phyloP scores from a whole-genome alignment of 2,329 filamentous ascomycete species.

The Cytospora piceicola region DNA sequence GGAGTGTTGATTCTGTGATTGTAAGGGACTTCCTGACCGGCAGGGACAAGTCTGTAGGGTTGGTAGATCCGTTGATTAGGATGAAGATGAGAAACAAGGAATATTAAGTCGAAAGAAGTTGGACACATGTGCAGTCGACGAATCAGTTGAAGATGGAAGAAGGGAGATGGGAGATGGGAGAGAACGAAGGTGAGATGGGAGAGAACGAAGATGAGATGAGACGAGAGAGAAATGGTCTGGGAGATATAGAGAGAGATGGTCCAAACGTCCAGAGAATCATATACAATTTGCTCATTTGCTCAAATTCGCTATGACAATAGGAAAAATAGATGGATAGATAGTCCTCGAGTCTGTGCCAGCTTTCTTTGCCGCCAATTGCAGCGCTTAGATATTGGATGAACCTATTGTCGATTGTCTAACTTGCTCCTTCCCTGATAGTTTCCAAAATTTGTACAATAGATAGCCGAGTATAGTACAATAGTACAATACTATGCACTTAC shows the following conservation, averaged over 20 bases:
- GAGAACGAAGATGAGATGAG: not conserved
- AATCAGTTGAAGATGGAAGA: not conserved
- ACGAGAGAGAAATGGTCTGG: not conserved
- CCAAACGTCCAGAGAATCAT: not conserved
- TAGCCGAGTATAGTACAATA: not conserved
- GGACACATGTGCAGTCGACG: not conserved
- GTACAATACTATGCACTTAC: no score
- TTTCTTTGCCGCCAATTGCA: not conserved
- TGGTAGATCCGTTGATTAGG: not conserved
- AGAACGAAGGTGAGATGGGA: not conserved
- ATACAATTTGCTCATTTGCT: not conserved
- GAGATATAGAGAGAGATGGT: not conserved
- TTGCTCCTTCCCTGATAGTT: not conserved
- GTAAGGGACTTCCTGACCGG: slow-evolving; percentile 15
- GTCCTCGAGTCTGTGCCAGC: not conserved
- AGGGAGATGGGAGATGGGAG: not conserved
- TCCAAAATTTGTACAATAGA: not conserved
- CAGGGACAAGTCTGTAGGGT: slow-evolving; percentile 1
- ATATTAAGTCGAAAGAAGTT: not conserved
- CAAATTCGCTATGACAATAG: not conserved
- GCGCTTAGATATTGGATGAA: no score
- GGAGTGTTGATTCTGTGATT: not conserved
- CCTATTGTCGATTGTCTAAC: not conserved
- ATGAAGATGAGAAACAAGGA: slow-evolving; percentile 6
- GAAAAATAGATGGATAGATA: not conserved